These are phyloP conservation scores for Ampelomyces quisqualis DNA, from an alignment of 2,329 filamentous ascomycete genomes.

Conservation along the genomic window DNA sequence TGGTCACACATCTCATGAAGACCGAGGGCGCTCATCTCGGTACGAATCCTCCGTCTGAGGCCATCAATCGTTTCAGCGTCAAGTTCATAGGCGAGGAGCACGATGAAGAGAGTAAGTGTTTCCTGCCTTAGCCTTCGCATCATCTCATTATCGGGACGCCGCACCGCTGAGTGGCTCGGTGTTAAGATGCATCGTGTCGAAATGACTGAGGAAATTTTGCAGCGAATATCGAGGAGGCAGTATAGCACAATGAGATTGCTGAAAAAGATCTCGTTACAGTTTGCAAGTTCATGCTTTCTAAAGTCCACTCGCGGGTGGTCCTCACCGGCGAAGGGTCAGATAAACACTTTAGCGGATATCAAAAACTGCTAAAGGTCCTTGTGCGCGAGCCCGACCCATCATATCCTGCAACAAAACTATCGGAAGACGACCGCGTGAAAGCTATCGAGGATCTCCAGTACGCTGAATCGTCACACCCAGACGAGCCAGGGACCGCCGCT, in stretches of 20 bases:
- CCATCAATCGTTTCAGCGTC: constrained; percentile 53
- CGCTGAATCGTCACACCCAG: constrained; percentile 9
- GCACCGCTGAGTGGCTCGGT: constrained; percentile 53
- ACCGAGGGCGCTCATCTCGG: constrained; percentile 50
- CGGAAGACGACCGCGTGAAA: constrained; percentile 14
- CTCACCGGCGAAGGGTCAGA: constrained; percentile 57
- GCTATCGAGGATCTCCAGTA: constrained; percentile 12
- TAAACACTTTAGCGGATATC: constrained; percentile 58
- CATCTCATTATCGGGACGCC: no score
- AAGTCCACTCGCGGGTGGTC: constrained; percentile 51
- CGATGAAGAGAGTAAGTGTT: constrained; percentile 35
- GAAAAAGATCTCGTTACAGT: constrained; percentile 56
- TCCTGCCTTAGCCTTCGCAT: no score
- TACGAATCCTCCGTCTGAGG: constrained; percentile 37
- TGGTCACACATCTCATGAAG: constrained; percentile 51
- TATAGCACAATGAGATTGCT: constrained; percentile 50
- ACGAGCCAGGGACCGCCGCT: constrained; percentile 15
- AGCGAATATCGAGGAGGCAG: constrained; percentile 47
- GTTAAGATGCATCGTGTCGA: constrained; percentile 47
- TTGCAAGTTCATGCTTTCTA: constrained; percentile 54
- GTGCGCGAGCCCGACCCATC: constrained; percentile 52
- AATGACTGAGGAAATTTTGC: constrained; percentile 48
- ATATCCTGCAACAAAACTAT: constrained; percentile 9
- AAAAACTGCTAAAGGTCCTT: constrained; percentile 49
- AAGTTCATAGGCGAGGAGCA: constrained; percentile 51